These are phyloP conservation scores for Cryptomeria japonica DNA, from an alignment of 75 land plant genomes.

Conservation along the genomic window DNA sequence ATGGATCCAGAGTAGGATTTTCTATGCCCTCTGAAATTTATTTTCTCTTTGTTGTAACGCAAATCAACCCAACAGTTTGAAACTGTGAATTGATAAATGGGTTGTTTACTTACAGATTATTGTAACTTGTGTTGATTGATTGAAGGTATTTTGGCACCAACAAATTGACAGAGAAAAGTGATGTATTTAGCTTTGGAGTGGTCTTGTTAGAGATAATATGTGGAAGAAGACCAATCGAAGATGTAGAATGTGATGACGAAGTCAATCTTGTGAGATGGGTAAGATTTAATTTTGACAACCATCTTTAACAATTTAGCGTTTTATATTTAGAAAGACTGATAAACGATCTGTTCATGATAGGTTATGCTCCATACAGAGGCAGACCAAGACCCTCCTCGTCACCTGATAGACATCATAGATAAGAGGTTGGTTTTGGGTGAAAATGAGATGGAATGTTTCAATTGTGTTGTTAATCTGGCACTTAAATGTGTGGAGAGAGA, in stretches of 20 bases:
- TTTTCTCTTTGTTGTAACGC: neutral
- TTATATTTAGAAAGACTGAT: neutral
- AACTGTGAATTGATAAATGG: neutral
- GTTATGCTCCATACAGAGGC: neutral
- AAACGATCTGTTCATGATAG: neutral
- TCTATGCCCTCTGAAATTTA: neutral
- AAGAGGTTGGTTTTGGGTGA: neutral
- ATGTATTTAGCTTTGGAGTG: neutral
- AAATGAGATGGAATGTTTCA: neutral
- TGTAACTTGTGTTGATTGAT: neutral
- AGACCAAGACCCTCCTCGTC: neutral
- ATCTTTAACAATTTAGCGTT: neutral
- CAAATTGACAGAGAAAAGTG: slow-evolving; percentile 1
- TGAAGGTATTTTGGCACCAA: neutral
- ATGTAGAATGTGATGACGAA: neutral
- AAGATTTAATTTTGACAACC: neutral
- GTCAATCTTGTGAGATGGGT: neutral
- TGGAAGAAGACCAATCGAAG: neutral
- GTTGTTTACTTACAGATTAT: neutral
- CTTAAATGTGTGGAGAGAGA: neutral
- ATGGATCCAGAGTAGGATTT: slow-evolving; percentile 56
- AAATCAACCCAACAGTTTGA: neutral
- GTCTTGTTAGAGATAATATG: neutral
- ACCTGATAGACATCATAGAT: neutral
- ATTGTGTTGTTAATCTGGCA: neutral